A percentile compares a stretch with the other conserved stretches of the same genome.
phyloP scores from a whole-genome alignment of 2,329 filamentous ascomycete species.

The Fusarium oxysporum region DNA sequence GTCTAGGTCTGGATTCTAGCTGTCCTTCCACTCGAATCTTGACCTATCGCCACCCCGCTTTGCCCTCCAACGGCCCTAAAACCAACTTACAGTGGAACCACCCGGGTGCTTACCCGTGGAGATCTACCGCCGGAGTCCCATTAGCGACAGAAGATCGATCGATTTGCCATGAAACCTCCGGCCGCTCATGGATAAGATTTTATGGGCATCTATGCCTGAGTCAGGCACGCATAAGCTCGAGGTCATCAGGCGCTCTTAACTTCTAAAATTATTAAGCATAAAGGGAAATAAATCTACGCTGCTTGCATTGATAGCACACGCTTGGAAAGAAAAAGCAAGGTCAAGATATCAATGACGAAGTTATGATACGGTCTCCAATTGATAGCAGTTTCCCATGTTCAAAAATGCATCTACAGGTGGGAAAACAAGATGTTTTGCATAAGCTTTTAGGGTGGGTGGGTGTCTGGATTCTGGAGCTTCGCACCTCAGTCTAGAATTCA shows the following conservation, averaged over 20 bases:
- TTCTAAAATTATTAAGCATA: neutral
- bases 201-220: conserved; percentile 1
- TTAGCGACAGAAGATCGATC: conserved; percentile 20
- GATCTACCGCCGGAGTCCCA: conserved; percentile 12
- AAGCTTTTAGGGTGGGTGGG: neutral
- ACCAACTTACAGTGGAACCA: conserved; percentile 8
- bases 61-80: neutral
- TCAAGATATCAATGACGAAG: neutral
- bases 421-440: neutral
- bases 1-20: neutral
- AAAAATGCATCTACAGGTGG: neutral
- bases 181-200: neutral
- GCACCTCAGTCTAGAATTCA: neutral
- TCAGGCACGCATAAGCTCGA: neutral
- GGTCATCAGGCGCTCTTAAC: neutral
- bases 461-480: neutral
- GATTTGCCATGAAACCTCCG: conserved; percentile 10
- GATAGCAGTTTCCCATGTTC: neutral
- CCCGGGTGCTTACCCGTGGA: neutral
- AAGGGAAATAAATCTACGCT: neutral
- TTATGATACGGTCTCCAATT: neutral
- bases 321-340: neutral
- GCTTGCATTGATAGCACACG: too few species aligned
- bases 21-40: neutral
- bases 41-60: conserved; percentile 13